Evolutionary conservation across 2,329 filamentous ascomycete species (phyloP), one percentile per base, ranked within the genome.

Genomic region (Orbilia brochopaga): DNA sequence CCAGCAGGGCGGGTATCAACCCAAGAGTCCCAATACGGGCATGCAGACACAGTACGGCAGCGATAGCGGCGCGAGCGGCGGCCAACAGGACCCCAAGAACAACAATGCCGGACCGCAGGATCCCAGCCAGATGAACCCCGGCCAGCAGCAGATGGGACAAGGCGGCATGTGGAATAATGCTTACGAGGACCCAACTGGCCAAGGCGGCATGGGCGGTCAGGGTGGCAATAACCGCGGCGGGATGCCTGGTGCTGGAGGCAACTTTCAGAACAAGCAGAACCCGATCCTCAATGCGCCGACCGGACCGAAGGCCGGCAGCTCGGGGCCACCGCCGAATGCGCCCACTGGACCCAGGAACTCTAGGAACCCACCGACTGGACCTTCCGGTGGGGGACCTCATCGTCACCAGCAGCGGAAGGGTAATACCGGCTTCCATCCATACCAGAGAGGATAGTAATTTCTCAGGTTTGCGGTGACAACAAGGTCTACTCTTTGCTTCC

Each of bases 331-430:
- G 19, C 88, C 90, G 3, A 91, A 91, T 78, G 91, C 94, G 4
- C 94, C 94, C 0, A 99, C 94, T 0, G 94, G 94, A 0, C 94
- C 94, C 2, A 96, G 96, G 84, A 99, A 97, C 77, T 69, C 75
- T 24, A 70, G 75, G 21, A 73, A 73, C 55, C 91, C 92, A 24
- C 69, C 69, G 17, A 57, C 62, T 24, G 69, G 69, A 10, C 69
- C 69, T 23, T 51, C 69, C 4, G 63, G 63, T 23, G 55, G 48
- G 23, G 58, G 27, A 8, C 27, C 27, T 8, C 27, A 32, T 8
- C 44, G 44, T 21, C 44, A 48, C 11, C 44, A 15, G 17, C 44
- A 15, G 17, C 44, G 69, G 56, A 19, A 61, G 56, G 44, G 56
- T 7, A 61, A 66, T 8, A 54, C 46, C 17, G 67, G 67, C 2